phyloP scores from a whole-genome alignment of 805 yeast genomes.

The Cyberlindnera amylophila region DNA sequence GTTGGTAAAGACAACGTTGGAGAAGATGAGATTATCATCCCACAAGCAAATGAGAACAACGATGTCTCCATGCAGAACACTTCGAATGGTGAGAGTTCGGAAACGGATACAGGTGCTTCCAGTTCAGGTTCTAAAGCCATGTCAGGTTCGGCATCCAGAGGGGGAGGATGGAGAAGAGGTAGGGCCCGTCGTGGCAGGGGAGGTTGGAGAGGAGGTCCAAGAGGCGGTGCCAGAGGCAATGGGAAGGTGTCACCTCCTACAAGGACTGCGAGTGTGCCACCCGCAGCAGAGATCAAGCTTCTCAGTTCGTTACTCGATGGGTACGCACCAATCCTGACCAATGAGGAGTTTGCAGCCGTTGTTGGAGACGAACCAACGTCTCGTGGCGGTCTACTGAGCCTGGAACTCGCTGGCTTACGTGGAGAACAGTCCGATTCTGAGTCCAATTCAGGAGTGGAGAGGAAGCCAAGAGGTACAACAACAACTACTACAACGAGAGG shows the following conservation, averaged over 20 bases:
- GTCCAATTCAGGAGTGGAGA: conserved; percentile 10
- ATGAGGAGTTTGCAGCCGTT: conserved; percentile 29
- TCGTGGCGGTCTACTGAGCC: not conserved
- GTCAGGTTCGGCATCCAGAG: not conserved
- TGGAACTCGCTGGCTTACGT: conserved; percentile 3
- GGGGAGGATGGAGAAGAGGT: not conserved
- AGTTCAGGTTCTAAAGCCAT: not conserved
- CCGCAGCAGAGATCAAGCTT: not conserved
- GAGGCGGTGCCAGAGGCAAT: not conserved
- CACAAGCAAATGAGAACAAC: not conserved
- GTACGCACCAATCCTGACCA: conserved; percentile 29
- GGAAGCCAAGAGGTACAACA: conserved; percentile 4
- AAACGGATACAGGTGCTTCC: conserved; percentile 16
- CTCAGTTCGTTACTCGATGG: conserved; percentile 27
- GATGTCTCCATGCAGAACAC: not conserved
- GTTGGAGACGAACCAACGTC: conserved; percentile 6
- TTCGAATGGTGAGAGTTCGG: conserved; percentile 13
- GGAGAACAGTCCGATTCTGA: conserved; percentile 11
- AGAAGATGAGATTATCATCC: not conserved
- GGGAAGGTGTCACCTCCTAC: not conserved
- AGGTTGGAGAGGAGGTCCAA: not conserved
- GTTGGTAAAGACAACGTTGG: not conserved
- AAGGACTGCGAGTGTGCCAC: not conserved
- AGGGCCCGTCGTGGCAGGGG: not conserved
- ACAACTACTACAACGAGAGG: conserved; percentile 6